Base-by-base conservation (phyloP, 805 yeast genomes). In the Kluyveromyces aestuarii region DNA sequence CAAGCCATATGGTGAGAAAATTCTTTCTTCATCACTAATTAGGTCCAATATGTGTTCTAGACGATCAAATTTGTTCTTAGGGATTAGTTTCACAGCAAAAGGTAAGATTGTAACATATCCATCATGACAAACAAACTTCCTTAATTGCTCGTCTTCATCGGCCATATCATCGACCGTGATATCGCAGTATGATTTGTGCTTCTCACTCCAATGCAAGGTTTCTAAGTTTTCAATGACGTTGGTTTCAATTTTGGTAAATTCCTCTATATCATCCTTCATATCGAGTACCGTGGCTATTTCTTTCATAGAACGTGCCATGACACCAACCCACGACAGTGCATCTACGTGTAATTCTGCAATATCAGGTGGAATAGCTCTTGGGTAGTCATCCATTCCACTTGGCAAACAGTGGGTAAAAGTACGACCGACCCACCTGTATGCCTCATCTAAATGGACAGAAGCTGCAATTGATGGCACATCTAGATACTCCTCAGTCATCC, bases 361-460 rank as follows among this genome's bases (percentile, higher is more conserved):
- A 64, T 88, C 96, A 2, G 95, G 91, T 7, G 77, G 79, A 27
- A 72, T 69, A 1, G 89, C 83, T 52, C 99, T 77, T 36, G 99
- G 99, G 60, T 90, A 93, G 62, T 93, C 99, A 66, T 93, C 99
- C 37, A 93, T 64, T 0, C 99, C 99, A 65, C 95, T 84, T 8
- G 99, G 93, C 47, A 91, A 72, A 62, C 96, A 86, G 59, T 87
- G 96, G 2, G 82, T 77, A 18, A 73, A 70, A 0, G 96, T 86
- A 55, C 98, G 79, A 6, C 98, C 99, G 50, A 88, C 77, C 99
- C 99, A 93, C 63, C 96, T 74, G 63, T 84, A 93, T 0, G 81
- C 85, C 62, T 89, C 96, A 8, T 64, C 60, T 19, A 61, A 51
- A 5, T 82, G 74, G 18, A 72, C 68, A 17, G 73, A 68, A 9